Evolutionary conservation across 768 basidiomycete genomes (phyloP).

Genomic region (Pulveroboletus frians): DNA sequence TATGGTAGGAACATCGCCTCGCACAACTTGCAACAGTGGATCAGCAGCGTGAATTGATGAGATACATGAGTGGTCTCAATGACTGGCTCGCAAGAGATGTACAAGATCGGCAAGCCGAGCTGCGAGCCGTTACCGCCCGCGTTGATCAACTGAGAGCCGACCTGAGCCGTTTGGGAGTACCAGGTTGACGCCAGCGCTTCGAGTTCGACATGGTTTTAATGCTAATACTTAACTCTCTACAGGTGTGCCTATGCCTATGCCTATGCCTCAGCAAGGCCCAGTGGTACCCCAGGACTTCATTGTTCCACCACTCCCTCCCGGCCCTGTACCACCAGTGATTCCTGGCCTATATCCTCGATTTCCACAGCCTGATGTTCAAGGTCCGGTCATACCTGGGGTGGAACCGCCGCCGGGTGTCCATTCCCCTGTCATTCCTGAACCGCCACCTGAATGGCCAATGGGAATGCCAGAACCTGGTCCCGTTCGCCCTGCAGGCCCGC

Average conservation of each 20-base stretch:
- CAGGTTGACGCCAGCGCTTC: constrained; percentile 27
- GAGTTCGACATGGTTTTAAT: neutral
- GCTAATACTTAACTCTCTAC: neutral
- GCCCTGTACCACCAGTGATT: constrained; percentile 13
- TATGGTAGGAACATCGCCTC: constrained; percentile 62
- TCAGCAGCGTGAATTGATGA: constrained; percentile 74
- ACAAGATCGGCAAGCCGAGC: constrained; percentile 68
- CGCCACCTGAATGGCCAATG: constrained; percentile 9
- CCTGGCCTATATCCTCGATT: constrained; percentile 19
- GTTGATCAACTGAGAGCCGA: constrained; percentile 46
- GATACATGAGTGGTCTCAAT: constrained; percentile 72
- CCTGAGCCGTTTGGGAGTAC: constrained; percentile 40
- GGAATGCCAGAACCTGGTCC: constrained; percentile 27
- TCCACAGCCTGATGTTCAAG: constrained; percentile 10
- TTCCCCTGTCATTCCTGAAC: constrained; percentile 26
- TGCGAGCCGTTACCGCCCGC: constrained; percentile 59
- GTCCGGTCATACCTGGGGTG: constrained; percentile 23
- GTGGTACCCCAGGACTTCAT: constrained; percentile 12
- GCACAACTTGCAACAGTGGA: constrained; percentile 72
- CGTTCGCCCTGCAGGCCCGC: constrained; percentile 36
- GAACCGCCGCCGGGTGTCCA: constrained; percentile 2
- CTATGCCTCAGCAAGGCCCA: neutral
- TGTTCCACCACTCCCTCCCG: constrained; percentile 22
- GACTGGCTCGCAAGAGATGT: constrained; percentile 79
- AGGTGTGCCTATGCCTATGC: constrained; percentile 26